Base-by-base conservation (phyloP, 192 early-diverging fungal genomes). In the Phycomyces nitens region DNA sequence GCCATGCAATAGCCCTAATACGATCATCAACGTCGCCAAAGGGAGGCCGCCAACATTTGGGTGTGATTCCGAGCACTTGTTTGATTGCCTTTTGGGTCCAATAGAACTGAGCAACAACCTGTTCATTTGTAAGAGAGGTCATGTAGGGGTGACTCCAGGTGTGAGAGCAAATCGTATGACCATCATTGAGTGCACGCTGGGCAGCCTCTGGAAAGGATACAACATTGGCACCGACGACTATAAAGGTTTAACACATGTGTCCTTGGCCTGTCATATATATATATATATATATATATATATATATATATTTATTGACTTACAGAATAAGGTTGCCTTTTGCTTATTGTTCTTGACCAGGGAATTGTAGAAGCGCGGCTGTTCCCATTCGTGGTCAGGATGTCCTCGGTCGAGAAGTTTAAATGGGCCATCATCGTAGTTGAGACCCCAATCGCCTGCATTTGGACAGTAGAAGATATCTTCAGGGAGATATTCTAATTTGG, bases 81-180 rank as follows among this genome's bases (percentile, higher is more conserved):
- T 77, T 66, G 40, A 82, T 79, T 10, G 64, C 78, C 21, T 70
- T 61, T 44, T 69, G 69, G 26, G 81, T 82, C 78, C 78, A 82
- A 58, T 82, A 79, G n/a, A 88, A 14, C 49, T 88, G 81, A 43
- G 86, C 83, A 42, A 87, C 82, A 16, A 82, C 60, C 60, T 84
- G 66, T 44, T 86, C 75, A 55, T 73, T 86, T 59, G 75, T 72
- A 23, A 72, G 59, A 18, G 69, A 71, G 29, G 86, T 88, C 26
- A 81, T 67, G 38, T 78, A 74, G 55, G 60, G 67, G 68, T 86
- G 84, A 7, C 72, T 77, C 82, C 82, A 87, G 11, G 85, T 86
- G 76, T 88, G 87, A 38, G 80, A 79, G n/a, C 74, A 81, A 38
- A 89, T 65, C 34, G 84, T 77, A 64, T 89, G 88, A 24, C 86